phyloP scores from a whole-genome alignment of 1,284 basidiomycete genomes.

The Anthracocystis panici-leucophaei region DNA sequence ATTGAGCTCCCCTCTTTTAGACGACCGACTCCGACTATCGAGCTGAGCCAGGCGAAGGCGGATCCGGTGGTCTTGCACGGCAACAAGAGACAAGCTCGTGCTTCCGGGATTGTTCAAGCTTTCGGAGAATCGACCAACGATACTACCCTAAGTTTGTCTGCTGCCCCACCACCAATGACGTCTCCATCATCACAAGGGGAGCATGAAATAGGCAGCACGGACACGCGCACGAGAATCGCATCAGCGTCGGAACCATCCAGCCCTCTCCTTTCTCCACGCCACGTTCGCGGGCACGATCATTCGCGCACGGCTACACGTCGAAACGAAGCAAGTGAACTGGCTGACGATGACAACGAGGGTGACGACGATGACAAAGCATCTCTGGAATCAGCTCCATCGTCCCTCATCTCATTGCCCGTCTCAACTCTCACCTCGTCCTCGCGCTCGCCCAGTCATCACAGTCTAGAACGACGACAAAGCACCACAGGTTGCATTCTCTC shows the following conservation, averaged over 20 bases:
- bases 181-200: background rate
- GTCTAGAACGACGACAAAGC: conserved; percentile 35
- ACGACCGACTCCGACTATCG: conserved; percentile 37
- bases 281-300: background rate
- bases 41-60: conserved; percentile 35
- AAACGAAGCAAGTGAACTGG: background rate
- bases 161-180: conserved; percentile 6
- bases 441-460: conserved; percentile 22
- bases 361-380: conserved; percentile 37
- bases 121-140: conserved; percentile 6
- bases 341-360: background rate
- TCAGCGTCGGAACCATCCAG: conserved; percentile 24
- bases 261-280: conserved; percentile 19
- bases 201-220: background rate
- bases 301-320: background rate
- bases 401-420: conserved; percentile 48
- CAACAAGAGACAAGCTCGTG: conserved; percentile 43
- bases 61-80: conserved; percentile 45
- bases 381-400: conserved; percentile 36
- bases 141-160: conserved; percentile 2
- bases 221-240: background rate
- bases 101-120: conserved; percentile 5
- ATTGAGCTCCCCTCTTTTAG: conserved; percentile 24
- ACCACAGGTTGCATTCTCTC: conserved; percentile 5
- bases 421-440: conserved; percentile 45